A percentile compares a stretch with the other conserved stretches of the same genome.
phyloP scores from a whole-genome alignment of 225 moss, liverwort and hornwort species.

The Rhytidiadelphus loreus region DNA sequence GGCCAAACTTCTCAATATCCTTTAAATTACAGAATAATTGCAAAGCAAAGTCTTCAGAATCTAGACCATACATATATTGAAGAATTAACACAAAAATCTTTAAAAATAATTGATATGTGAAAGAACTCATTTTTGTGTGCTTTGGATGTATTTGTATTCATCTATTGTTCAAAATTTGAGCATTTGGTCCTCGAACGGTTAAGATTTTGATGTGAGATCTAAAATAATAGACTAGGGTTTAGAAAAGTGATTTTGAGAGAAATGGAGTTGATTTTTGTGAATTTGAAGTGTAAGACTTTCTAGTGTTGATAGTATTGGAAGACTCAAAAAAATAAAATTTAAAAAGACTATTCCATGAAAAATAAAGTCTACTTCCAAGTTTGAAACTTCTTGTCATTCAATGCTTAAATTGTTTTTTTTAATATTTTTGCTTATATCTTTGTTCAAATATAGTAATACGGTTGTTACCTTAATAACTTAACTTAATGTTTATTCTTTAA shows the following conservation, averaged over 20 bases:
- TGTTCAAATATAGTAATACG: neutral
- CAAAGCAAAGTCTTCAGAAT: neutral
- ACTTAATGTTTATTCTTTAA: too few species aligned
- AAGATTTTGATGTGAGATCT: neutral
- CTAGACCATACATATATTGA: neutral
- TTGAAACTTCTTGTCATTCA: neutral
- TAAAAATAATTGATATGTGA: rapidly evolving
- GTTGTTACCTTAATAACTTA: too few species aligned
- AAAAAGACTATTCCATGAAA: too few species aligned
- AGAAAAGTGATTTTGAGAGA: neutral
- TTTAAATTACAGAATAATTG: too few species aligned
- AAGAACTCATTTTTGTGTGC: neutral
- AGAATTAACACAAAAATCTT: neutral
- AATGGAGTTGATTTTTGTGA: neutral
- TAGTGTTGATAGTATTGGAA: neutral
- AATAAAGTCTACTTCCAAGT: too few species aligned
- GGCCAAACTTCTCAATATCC: too few species aligned
- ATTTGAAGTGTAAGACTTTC: neutral
- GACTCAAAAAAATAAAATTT: too few species aligned
- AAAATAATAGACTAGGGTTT: neutral
- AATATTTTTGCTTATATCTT: neutral
- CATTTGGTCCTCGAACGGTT: rapidly evolving
- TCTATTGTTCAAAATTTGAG: neutral
- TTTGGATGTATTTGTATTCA: neutral
- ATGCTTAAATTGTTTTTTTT: neutral